Percentiles rank a stretch among this genome's conserved stretches.
These are phyloP conservation scores for Emmonsiellopsis sp. DNA, from an alignment of 2,329 filamentous ascomycete species.

Conservation along the genomic window DNA sequence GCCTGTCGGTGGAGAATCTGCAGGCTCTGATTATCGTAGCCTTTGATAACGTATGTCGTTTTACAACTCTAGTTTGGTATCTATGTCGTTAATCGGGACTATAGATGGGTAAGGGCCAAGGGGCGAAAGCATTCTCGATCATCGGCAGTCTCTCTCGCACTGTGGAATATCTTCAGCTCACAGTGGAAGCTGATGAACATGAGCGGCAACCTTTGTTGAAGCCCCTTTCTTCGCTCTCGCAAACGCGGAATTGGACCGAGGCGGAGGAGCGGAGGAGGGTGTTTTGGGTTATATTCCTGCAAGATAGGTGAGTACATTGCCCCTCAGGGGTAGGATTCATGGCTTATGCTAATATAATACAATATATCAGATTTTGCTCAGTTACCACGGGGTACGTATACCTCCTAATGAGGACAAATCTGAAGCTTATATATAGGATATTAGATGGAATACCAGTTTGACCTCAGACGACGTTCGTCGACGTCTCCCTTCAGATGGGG, in stretches of 20 bases:
- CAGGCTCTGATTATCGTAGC: slow-evolving; percentile 30
- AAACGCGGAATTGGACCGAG: slow-evolving; percentile 25
- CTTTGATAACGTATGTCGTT: slow-evolving; percentile 24
- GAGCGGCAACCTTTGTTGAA: slow-evolving; percentile 17
- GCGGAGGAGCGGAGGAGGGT: slow-evolving; percentile 31
- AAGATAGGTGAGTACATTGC: slow-evolving; percentile 23
- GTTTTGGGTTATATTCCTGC: slow-evolving; percentile 35
- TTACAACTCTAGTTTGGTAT: neutral
- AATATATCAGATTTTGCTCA: slow-evolving; percentile 13
- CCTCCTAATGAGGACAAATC: too few species aligned
- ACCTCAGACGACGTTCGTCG: slow-evolving; percentile 29
- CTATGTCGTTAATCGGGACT: neutral
- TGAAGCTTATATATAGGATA: neutral
- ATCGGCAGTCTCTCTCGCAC: slow-evolving; percentile 28
- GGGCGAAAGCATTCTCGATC: slow-evolving; percentile 26
- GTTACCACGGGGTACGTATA: slow-evolving; percentile 25
- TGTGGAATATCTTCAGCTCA: slow-evolving; percentile 29
- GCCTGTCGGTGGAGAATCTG: slow-evolving; percentile 27
- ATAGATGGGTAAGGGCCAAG: slow-evolving; percentile 23
- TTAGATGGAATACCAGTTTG: slow-evolving; percentile 28
- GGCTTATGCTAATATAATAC: neutral
- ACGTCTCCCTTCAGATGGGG: slow-evolving; percentile 34
- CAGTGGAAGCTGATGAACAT: slow-evolving; percentile 22
- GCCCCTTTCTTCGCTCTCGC: slow-evolving; percentile 19
- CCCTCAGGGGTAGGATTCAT: neutral